Base-by-base conservation (phyloP, 2,329 filamentous ascomycete species). In the Hypoxylon sp. region DNA sequence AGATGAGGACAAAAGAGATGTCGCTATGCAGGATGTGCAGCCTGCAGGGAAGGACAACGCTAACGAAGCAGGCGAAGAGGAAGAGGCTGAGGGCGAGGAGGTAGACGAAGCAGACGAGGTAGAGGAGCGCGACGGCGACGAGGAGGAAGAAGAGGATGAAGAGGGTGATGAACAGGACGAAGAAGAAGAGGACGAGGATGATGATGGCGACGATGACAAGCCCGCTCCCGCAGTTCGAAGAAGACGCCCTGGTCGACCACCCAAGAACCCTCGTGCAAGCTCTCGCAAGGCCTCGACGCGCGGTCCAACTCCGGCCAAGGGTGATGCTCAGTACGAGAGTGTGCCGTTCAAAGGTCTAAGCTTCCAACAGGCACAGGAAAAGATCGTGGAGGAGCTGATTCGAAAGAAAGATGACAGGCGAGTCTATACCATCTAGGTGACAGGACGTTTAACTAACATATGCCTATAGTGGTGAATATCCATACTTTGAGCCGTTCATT, bases 281-380 rank as follows among this genome's bases (percentile, higher is more conserved):
- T 71, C 61, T 58, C 72, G 33, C 68, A 73, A 64, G 71, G 71
- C 71, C 70, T 72, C 64, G 65, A 68, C 55, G 72, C 77, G 64
- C 71, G 74, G 75, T 12, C 76, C 79, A 6, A 77, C 79, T 32
- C 74, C 76, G 24, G 69, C 57, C 48, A 84, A 83, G 57, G 79
- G 83, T 5, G 84, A 87, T 59, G 79, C 83, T 50, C 80, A 87
- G 64, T 87, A 86, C 56, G 82, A 87, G 57, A 80, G 81, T 52
- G 79, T 85, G 3, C 83, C 86, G 1, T 95, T 92, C 77, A 87
- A 88, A 59, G 91, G 90, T 4, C 87, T 94, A 51, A 89, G 77
- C 8, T 95, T 97, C 75, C 92, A 96, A 75, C 85, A 93, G 74
- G 93, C 93, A 0, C 93, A 97, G 75, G 92, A 96, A 71, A 93